Base-by-base conservation (phyloP, 768 basidiomycete genomes). In the Serendipita sp. region DNA sequence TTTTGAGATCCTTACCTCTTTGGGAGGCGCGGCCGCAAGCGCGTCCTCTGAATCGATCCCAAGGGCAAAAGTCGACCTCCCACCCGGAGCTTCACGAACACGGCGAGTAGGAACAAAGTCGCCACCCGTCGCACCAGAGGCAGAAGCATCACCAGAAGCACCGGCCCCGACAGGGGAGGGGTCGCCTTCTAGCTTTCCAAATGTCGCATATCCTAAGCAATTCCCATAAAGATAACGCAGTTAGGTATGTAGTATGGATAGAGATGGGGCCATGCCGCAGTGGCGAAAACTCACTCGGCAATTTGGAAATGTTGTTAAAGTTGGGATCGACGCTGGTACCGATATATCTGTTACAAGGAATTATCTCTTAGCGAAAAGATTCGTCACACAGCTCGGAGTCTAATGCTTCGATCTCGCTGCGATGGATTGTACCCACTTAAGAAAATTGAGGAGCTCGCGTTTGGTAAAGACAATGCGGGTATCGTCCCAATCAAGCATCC, bases 401-500 rank as follows among this genome's bases (percentile, higher is more conserved):
- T 11, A 11, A 31, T 22, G 31, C 17, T 7, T 28, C 24, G 53
- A n/a, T 17, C 20, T 50, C 7, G 53, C 9, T 22, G 17, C 53
- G 26, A 64, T 33, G n/a, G 41, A 44, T 13, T 22, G 22, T 24
- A 60, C 45, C 28, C 70, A 87, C 86, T 84, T 86, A 66, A 90
- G 74, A 70, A 90, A 90, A 67, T 89, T 87, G 61, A 88, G 76
- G 65, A 90, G 74, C 44, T 81, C 75, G 42, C 88, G 81, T 69
- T 90, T 90, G 14, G 86, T 89, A 70, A 90, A 89, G 30, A 90
- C 81, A 65, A 90, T 86, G 64, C 73, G 81, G 53, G 84, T 87
- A 13, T 73, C 70, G 69, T 89, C 88, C 87, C 88, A 89, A 72
- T 90, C 88, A 66, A 90, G 75, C 82, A 86, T 80, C 64, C 86